Base-by-base conservation (phyloP, 305 asterid species). In the Salvia sclarea region DNA sequence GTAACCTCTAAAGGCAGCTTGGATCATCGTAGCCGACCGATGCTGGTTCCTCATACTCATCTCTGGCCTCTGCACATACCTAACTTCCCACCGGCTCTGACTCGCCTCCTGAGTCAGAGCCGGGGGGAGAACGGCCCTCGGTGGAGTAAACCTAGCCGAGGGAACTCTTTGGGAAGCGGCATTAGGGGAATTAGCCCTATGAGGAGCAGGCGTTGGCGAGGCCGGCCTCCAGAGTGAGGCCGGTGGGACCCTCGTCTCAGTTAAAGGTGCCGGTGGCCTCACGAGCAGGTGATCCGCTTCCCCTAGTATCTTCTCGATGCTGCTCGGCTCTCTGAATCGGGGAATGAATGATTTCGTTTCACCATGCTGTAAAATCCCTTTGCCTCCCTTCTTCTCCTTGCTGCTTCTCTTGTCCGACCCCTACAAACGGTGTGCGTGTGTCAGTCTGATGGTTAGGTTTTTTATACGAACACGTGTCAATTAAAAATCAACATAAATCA, bases 281-380 rank as follows among this genome's bases (percentile, higher is more conserved):
- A 80, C 65, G 35, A 83, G 79, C 30, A 87, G 82, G 44, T 85
- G 82, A 79, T 89, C 97, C 3, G 83, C 93, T 84, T 94, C 98
- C 22, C 95, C 95, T 68, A 94, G 71, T 77, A 94, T 94, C 76
- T 94, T 75, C 78, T 91, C 97, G n/a, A 94, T 88, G 83, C 98
- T 91, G 74, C 97, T 94, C 20, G 97, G 97, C 76, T 77, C 84
- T 76, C 85, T 77, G 76, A 91, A 94, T 17, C 86, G 80, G 18
- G 96, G 86, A 79, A 90, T 79, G 71, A 87, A 88, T 13, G 96
- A 89, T 81, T 83, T 88, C 44, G 76, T 76, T 66, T 86, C 92
- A 35, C 82, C 89, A 47, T 69, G 86, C 69, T 80, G 82, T 35
- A 74, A 30, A 68, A 80, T 75, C 58, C 90, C 85, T 72, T 80